Evolutionary conservation across 257 asterid genomes (phyloP).

Genomic region (Solanum dulcamara): DNA sequence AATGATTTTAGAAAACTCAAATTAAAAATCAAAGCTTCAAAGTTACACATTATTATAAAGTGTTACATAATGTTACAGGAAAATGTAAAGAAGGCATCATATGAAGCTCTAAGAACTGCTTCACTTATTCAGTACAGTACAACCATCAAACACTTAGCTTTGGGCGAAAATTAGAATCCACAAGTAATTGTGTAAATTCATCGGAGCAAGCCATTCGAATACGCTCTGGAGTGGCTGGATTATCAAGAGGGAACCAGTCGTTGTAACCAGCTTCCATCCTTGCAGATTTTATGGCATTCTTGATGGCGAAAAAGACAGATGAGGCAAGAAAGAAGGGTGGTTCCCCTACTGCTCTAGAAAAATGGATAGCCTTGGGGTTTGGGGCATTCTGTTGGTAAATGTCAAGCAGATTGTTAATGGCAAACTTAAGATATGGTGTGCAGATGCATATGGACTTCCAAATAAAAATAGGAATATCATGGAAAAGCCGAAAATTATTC

Average conservation of each 20-base stretch:
- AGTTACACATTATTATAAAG: not conserved
- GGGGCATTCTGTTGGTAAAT: constrained; percentile 61
- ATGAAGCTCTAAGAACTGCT: not conserved
- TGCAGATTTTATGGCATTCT: constrained; percentile 72
- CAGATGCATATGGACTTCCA: not conserved
- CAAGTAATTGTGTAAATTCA: constrained; percentile 41
- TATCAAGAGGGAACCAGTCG: constrained; percentile 81
- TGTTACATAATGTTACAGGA: not conserved
- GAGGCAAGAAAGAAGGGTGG: constrained; percentile 91
- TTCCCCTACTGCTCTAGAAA: constrained; percentile 93
- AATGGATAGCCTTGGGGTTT: constrained; percentile 67
- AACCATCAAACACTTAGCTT: constrained; percentile 46
- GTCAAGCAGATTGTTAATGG: not conserved
- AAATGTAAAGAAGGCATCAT: not conserved
- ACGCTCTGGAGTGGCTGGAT: constrained; percentile 93
- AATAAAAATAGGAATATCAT: not conserved
- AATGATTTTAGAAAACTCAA: no score
- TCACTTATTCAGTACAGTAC: not conserved
- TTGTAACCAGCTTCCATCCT: constrained; percentile 56
- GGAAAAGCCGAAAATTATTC: not conserved
- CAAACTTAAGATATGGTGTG: not conserved
- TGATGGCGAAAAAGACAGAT: constrained; percentile 70
- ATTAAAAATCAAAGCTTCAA: no score
- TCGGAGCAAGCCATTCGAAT: constrained; percentile 91
- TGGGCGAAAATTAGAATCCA: constrained; percentile 38